Evolutionary conservation across 371 early-diverging fungal genomes (phyloP), one percentile per base, ranked within the genome.

Genomic region (Mucor sp.): DNA sequence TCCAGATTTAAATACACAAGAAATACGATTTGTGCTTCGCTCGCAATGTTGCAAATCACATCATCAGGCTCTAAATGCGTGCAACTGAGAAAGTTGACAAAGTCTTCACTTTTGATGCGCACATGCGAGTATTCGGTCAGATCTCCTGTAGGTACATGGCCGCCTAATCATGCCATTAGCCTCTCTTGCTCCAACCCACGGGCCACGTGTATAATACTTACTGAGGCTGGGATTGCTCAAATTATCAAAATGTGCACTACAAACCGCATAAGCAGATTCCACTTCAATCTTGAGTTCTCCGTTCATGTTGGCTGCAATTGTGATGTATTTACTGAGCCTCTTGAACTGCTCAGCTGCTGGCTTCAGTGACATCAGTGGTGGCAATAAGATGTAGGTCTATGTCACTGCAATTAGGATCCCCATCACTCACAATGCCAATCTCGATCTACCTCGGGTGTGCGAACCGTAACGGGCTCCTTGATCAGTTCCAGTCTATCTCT

Each of bases 71-170:
- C 82, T 17, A 89, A 62, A 35, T 78, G 75, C 66, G 85, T 74
- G 61, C 85, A 76, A 15, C 81, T 84, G 28, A 88, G 62, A 66
- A 88, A 88, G 30, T 79, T 82, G 59, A 80, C 77, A 55, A 90
- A 86, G 63, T 89, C 88, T 7, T 87, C 81, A 35, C 83, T 82
- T 32, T 78, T 75, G 8, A 88, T 74, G 3, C 79, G 66, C 4
- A 79, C 87, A 6, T 77, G 66, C 3, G 81, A 84, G 71, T 85
- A 85, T 3, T 48, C 39, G 25, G 60, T 59, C 0, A 28, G 30
- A 6, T 80, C 70, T 14, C 69, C 47, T 8, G 50, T 19, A 9
- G 50, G 50, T 12, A 50, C 12, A 50, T 50, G 50, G 50, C 25
- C 50, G 21, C 21, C 50, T 50, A 50, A 9, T 23, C 25, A 19